Percentiles rank a stretch among this genome's conserved stretches.
Evolutionary conservation across 1,284 basidiomycete species (phyloP).

Genomic region (Malassezia slooffiae): DNA sequence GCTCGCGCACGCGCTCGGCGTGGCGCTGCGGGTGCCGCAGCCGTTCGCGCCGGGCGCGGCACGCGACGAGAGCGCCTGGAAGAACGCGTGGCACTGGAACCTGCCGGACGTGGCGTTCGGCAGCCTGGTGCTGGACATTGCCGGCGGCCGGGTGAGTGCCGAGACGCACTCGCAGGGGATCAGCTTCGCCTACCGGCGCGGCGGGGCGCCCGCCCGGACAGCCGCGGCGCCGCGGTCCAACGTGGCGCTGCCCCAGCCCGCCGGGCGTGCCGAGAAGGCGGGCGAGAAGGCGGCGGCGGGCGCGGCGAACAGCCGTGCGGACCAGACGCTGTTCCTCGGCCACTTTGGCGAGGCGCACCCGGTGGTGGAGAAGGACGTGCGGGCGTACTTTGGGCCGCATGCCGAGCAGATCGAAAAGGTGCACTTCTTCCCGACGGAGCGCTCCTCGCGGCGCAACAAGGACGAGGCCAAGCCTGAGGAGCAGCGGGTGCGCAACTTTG

Average conservation of each 20-base stretch:
- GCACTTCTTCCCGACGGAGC: conserved; percentile 20
- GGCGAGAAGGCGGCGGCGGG: conserved; percentile 4
- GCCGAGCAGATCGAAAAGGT: conserved; percentile 21
- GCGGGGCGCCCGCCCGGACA: no score
- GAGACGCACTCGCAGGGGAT: conserved; percentile 89
- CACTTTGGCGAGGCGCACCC: conserved; percentile 32
- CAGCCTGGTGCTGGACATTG: conserved; percentile 71
- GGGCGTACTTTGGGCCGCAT: conserved; percentile 31
- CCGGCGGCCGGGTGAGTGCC: conserved; percentile 78
- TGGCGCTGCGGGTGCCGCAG: conserved; percentile 62
- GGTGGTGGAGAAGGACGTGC: conserved; percentile 26
- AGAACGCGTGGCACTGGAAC: conserved; percentile 88
- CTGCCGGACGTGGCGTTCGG: conserved; percentile 85
- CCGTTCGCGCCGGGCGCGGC: conserved; percentile 51
- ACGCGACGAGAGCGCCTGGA: conserved; percentile 60
- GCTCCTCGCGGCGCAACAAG: conserved; percentile 6
- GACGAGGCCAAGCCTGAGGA: conserved; percentile 6
- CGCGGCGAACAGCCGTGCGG: conserved; percentile 20
- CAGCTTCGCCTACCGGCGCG: conserved; percentile 84
- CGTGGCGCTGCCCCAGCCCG: conserved; percentile 7
- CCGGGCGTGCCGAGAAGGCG: conserved; percentile 4
- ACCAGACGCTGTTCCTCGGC: conserved; percentile 28
- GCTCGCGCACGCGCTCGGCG: conserved; percentile 76
- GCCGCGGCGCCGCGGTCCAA: not conserved
- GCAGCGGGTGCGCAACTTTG: conserved; percentile 12